Conservation (phyloP, 495 filamentous ascomycete genomes). For the Xylaria scruposa region DNA sequence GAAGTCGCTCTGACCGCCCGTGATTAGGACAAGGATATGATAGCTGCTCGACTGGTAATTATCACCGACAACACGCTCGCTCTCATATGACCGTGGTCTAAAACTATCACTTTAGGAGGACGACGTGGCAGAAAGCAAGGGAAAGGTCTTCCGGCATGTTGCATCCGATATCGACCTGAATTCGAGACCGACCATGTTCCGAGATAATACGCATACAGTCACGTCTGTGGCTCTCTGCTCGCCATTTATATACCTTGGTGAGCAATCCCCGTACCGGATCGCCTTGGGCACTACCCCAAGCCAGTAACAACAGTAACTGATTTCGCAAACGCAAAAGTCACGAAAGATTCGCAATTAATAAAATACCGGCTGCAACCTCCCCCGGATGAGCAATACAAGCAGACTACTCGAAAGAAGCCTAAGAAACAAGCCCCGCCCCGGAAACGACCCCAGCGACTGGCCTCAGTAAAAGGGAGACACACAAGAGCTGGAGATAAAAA, state of each 20-base stretch:
- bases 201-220: conserved; percentile 74
- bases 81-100: conserved; percentile 6
- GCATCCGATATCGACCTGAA: conserved; percentile 58
- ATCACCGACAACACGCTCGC: neutral
- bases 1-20: conserved; percentile 10
- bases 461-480: conserved; percentile 68
- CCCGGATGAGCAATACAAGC: conserved; percentile 60
- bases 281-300: neutral
- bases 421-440: conserved; percentile 71
- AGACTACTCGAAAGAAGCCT: conserved; percentile 60
- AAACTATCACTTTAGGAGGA: conserved; percentile 65
- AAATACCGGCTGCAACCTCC: conserved; percentile 83
- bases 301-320: neutral
- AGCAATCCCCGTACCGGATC: neutral
- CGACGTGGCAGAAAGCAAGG: conserved; percentile 93
- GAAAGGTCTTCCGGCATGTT: conserved; percentile 80
- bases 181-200: conserved; percentile 62
- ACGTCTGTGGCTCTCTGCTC: conserved; percentile 80
- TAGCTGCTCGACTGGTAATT: conserved; percentile 28
- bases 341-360: conserved; percentile 80
- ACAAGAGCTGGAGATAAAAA: conserved; percentile 65
- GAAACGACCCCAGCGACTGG: conserved; percentile 73
- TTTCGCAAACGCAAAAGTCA: conserved; percentile 60
- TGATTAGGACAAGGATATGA: conserved; percentile 29
- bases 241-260: conserved; percentile 70